Conservation (phyloP, 2,329 filamentous ascomycete species). For the Aureobasidium musti region DNA sequence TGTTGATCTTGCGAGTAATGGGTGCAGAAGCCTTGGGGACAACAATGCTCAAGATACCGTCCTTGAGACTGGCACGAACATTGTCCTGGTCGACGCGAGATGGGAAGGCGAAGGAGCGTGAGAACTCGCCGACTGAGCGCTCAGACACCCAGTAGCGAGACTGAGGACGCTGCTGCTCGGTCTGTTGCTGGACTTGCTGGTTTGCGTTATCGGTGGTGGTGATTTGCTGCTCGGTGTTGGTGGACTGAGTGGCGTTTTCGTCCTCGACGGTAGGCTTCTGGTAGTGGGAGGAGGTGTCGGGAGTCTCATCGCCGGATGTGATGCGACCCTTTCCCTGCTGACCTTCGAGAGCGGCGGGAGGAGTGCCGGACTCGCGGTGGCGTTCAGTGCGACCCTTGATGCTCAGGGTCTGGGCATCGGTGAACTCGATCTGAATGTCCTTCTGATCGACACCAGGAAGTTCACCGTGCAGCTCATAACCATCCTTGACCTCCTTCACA, state of each 20-base stretch:
- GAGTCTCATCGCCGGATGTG: conserved; percentile 26
- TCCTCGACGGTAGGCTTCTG: conserved; percentile 69
- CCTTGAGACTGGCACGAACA: conserved; percentile 63
- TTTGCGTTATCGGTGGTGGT: conserved; percentile 29
- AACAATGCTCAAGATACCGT: conserved; percentile 59
- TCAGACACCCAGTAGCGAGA: conserved; percentile 69
- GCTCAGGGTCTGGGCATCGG: conserved; percentile 70
- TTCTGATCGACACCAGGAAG: conserved; percentile 74
- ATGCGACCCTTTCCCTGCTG: conserved; percentile 36
- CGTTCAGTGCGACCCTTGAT: conserved; percentile 71
- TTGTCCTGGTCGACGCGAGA: conserved; percentile 59
- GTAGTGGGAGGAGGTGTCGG: conserved; percentile 40
- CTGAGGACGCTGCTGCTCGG: conserved; percentile 31
- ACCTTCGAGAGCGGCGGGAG: conserved; percentile 55
- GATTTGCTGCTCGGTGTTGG: conserved; percentile 24
- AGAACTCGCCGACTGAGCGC: conserved; percentile 61
- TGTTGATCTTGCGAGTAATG: conserved; percentile 55
- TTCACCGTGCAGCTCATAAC: conserved; percentile 78
- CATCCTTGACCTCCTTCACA: conserved; percentile 66
- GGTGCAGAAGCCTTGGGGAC: conserved; percentile 59
- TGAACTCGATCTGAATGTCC: conserved; percentile 75
- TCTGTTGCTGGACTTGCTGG: conserved; percentile 25
- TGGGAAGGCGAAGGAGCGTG: conserved; percentile 61
- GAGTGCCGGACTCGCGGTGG: conserved; percentile 58
- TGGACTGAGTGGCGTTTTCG: conserved; percentile 32